These are phyloP conservation scores for Calonectria leucothoes DNA, from an alignment of 2,329 filamentous ascomycete species.

Conservation along the genomic window DNA sequence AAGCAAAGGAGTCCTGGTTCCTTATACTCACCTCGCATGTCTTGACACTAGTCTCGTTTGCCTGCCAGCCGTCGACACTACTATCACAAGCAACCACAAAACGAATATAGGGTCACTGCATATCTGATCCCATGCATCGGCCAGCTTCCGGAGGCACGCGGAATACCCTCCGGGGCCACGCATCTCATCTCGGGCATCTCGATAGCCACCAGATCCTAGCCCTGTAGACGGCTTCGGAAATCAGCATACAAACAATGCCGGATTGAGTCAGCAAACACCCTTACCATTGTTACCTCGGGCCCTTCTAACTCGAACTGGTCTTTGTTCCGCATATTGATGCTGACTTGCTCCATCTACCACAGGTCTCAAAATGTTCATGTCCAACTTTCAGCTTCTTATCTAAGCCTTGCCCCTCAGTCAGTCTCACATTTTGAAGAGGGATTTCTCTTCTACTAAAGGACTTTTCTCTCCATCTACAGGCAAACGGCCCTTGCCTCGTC, in stretches of 20 bases:
- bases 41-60: neutral
- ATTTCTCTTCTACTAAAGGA: neutral
- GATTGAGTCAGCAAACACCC: neutral
- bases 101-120: neutral
- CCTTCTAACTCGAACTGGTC: slow-evolving; percentile 15
- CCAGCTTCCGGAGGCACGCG: neutral
- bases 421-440: neutral
- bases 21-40: slow-evolving; percentile 21
- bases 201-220: neutral
- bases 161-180: neutral
- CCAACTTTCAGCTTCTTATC: slow-evolving; percentile 15
- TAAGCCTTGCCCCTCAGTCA: slow-evolving; percentile 1
- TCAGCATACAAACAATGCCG: slow-evolving; percentile 1
- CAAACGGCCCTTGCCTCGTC: neutral
- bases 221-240: neutral
- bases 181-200: slow-evolving; percentile 6
- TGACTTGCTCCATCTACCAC: slow-evolving; percentile 23
- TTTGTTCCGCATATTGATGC: slow-evolving; percentile 24
- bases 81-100: slow-evolving; percentile 30
- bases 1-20: slow-evolving; percentile 14
- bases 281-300: neutral
- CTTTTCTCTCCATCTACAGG: too few species aligned
- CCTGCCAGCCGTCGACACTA: slow-evolving; percentile 8
- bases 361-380: slow-evolving; percentile 8
- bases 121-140: neutral